These are phyloP conservation scores for Cyclocybe aegerita DNA, from an alignment of 768 basidiomycete species.

Conservation along the genomic window DNA sequence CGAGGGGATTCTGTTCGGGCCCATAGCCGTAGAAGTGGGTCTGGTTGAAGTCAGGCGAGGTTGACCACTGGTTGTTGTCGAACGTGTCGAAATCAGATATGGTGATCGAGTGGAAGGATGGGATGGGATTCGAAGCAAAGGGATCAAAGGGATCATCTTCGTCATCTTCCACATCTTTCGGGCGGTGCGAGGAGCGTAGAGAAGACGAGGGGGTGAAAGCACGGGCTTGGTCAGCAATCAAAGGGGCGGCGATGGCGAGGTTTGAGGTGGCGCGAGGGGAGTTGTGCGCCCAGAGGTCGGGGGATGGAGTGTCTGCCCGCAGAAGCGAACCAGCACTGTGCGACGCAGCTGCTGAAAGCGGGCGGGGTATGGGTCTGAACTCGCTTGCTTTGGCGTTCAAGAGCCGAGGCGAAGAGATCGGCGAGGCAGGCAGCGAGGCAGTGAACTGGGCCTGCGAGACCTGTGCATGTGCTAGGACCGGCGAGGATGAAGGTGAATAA, in stretches of 20 bases:
- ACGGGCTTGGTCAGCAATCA: slow-evolving; percentile 72
- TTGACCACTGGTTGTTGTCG: slow-evolving; percentile 34
- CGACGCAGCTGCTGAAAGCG: slow-evolving; percentile 72
- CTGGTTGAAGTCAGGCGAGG: slow-evolving; percentile 32
- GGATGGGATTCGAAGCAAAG: slow-evolving; percentile 51
- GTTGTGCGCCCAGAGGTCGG: slow-evolving; percentile 85
- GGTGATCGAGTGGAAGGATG: slow-evolving; percentile 62
- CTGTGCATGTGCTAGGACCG: slow-evolving; percentile 57
- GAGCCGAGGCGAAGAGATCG: slow-evolving; percentile 79
- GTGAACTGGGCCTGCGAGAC: slow-evolving; percentile 66
- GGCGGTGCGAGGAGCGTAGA: slow-evolving; percentile 59
- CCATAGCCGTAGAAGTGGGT: slow-evolving; percentile 30
- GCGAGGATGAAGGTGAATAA: slow-evolving; percentile 67
- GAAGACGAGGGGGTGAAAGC: slow-evolving; percentile 70
- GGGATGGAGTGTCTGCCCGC: slow-evolving; percentile 81
- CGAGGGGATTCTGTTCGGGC: slow-evolving; percentile 12
- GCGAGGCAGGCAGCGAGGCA: slow-evolving; percentile 82
- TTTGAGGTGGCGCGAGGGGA: slow-evolving; percentile 74
- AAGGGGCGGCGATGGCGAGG: slow-evolving; percentile 88
- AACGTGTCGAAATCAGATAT: slow-evolving; percentile 59
- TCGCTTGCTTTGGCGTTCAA: slow-evolving; percentile 89
- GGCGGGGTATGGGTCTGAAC: slow-evolving; percentile 82
- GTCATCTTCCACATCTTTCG: slow-evolving; percentile 46
- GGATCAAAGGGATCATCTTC: slow-evolving; percentile 89
- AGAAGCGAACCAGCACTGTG: slow-evolving; percentile 50